Percentiles rank a stretch among this genome's conserved stretches.
phyloP scores from a whole-genome alignment of 129 eudicot species.

The Flaveria trinervia region DNA sequence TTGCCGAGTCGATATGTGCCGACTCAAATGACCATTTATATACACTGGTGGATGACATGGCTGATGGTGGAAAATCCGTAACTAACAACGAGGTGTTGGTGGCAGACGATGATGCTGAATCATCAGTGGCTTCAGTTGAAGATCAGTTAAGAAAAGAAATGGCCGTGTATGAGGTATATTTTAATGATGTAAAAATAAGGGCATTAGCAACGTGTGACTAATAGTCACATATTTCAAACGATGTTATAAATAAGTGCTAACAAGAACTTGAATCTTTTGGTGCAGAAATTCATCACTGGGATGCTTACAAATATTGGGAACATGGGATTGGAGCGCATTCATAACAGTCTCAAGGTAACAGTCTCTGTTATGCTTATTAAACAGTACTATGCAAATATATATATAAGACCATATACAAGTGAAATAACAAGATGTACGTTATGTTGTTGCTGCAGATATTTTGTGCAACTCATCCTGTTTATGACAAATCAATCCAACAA shows the following conservation, averaged over 20 bases:
- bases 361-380: conserved; percentile 11
- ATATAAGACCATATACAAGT: neutral
- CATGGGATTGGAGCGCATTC: conserved; percentile 92
- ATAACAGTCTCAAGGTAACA: conserved; percentile 86
- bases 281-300: conserved; percentile 88
- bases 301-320: conserved; percentile 96
- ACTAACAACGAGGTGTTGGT: conserved; percentile 58
- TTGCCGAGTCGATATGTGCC: conserved; percentile 58
- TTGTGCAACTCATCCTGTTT: conserved; percentile 71
- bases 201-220: neutral
- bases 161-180: conserved; percentile 91
- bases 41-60: conserved; percentile 64
- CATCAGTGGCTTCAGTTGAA: conserved; percentile 88
- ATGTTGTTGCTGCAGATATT: conserved; percentile 66
- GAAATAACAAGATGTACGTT: neutral
- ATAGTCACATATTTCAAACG: neutral
- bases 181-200: neutral
- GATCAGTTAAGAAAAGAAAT: conserved; percentile 92
- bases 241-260: neutral
- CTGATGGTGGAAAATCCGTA: conserved; percentile 56
- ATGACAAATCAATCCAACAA: conserved; percentile 97
- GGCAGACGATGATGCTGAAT: conserved; percentile 85
- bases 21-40: conserved; percentile 61
- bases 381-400: neutral
- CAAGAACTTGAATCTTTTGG: conserved; percentile 2